A percentile compares a stretch with the other conserved stretches of the same genome.
Evolutionary conservation across 163 green algal genomes (phyloP).

Genomic region (Scenedesmus sp.): DNA sequence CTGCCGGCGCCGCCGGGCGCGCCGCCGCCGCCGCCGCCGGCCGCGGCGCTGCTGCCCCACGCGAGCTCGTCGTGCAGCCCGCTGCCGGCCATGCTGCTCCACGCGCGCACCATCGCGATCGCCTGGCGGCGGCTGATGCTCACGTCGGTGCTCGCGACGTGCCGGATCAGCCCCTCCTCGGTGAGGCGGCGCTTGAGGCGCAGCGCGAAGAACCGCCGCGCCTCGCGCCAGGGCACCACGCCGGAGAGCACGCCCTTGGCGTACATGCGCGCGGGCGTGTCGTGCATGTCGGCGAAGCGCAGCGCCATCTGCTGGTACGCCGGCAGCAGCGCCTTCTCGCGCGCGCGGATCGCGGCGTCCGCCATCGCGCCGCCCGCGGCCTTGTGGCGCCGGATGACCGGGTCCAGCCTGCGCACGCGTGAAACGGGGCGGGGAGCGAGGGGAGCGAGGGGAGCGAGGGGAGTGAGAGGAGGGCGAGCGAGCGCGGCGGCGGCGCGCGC

Average conservation of each 20-base stretch:
- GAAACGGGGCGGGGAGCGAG: too few species aligned
- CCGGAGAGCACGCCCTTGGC: constrained; percentile 86
- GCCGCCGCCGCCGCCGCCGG: neutral
- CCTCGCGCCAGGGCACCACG: constrained; percentile 89
- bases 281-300: constrained; percentile 98
- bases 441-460: too few species aligned
- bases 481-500: neutral
- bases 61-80: constrained; percentile 30
- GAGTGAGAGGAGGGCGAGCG: too few species aligned
- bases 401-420: constrained; percentile 20
- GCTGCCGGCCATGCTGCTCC: constrained; percentile 34
- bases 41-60: neutral
- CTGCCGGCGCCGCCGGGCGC: neutral
- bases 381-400: constrained; percentile 53
- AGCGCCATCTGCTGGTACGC: constrained; percentile 93
- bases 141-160: constrained; percentile 66
- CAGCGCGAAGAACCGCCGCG: constrained; percentile 85
- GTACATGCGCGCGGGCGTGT: constrained; percentile 94
- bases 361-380: constrained; percentile 27
- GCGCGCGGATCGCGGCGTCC: constrained; percentile 60
- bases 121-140: constrained; percentile 40
- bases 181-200: constrained; percentile 81
- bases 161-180: constrained; percentile 75
- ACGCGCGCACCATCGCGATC: constrained; percentile 37
- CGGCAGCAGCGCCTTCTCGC: constrained; percentile 86